A percentile compares a stretch with the other conserved stretches of the same genome.
These are phyloP conservation scores for Cylindrotheca fusiformis DNA, from an alignment of 108 stramenopile genomes.

Conservation along the genomic window DNA sequence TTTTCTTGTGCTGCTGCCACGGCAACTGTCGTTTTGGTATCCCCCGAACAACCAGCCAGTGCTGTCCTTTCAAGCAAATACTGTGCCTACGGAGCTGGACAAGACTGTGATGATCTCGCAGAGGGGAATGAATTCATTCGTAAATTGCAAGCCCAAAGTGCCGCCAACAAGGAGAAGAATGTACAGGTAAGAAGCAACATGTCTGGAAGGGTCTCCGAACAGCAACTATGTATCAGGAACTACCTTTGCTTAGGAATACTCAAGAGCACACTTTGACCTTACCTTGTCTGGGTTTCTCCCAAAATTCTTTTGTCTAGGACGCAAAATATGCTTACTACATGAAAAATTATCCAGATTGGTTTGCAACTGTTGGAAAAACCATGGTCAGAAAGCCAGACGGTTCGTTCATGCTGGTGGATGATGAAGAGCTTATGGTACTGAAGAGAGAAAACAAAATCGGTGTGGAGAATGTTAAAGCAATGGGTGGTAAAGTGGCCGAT, in stretches of 20 bases:
- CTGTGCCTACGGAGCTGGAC: conserved; percentile 73
- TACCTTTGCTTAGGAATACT: too few relatives aligned
- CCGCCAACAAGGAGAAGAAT: conserved; percentile 61
- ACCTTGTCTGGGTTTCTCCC: too few relatives aligned
- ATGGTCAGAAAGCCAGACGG: conserved; percentile 78
- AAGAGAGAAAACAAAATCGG: conserved; percentile 47
- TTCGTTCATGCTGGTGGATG: conserved; percentile 47
- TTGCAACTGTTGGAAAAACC: conserved; percentile 49
- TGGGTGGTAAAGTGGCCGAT: conserved; percentile 66
- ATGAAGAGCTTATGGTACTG: conserved; percentile 51
- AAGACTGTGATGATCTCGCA: conserved; percentile 67
- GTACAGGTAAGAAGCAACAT: conserved; percentile 58
- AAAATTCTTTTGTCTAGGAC: too few relatives aligned
- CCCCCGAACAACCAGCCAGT: not conserved
- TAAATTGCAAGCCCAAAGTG: conserved; percentile 59
- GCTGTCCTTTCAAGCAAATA: conserved; percentile 48
- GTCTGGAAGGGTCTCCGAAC: conserved; percentile 1
- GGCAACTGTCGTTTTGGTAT: not conserved
- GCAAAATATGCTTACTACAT: conserved; percentile 74
- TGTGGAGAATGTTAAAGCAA: conserved; percentile 57
- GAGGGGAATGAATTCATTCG: conserved; percentile 75
- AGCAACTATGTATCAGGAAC: too few relatives aligned
- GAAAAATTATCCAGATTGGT: conserved; percentile 87
- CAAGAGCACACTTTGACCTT: too few relatives aligned
- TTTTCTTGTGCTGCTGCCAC: not conserved